These are phyloP conservation scores for Botryotinia calthae DNA, from an alignment of 2,329 filamentous ascomycete species.

Conservation along the genomic window DNA sequence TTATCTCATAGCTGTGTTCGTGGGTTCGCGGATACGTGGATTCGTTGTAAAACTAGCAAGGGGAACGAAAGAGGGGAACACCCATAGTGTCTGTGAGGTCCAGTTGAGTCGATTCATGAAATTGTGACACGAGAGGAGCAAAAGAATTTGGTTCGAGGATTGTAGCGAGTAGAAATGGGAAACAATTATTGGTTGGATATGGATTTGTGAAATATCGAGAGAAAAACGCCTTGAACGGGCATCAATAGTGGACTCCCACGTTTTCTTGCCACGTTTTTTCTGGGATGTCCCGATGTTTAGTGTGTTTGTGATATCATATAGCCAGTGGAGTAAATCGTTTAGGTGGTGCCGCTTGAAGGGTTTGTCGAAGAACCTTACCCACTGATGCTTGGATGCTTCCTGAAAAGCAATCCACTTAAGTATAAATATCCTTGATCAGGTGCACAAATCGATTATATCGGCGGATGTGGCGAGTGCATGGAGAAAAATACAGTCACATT, in stretches of 20 bases:
- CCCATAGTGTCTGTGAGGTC: neutral
- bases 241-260: conserved; percentile 20
- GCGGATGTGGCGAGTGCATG: conserved; percentile 15
- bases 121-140: neutral
- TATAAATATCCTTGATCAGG: neutral
- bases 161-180: neutral
- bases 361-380: neutral
- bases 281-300: neutral
- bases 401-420: neutral
- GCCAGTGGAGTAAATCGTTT: neutral
- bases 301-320: neutral
- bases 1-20: neutral
- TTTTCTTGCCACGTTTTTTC: conserved; percentile 19
- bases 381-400: neutral
- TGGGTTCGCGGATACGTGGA: neutral
- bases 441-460: conserved; percentile 11
- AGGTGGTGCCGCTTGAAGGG: neutral
- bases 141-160: neutral
- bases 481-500: conserved; percentile 2
- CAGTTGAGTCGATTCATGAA: neutral
- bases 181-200: neutral
- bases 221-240: conserved; percentile 1
- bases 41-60: neutral
- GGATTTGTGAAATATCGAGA: neutral
- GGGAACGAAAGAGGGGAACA: neutral